Percentiles rank a stretch among this genome's conserved stretches.
phyloP scores from a whole-genome alignment of 306 rosid genomes.

The Castanopsis chinensis region DNA sequence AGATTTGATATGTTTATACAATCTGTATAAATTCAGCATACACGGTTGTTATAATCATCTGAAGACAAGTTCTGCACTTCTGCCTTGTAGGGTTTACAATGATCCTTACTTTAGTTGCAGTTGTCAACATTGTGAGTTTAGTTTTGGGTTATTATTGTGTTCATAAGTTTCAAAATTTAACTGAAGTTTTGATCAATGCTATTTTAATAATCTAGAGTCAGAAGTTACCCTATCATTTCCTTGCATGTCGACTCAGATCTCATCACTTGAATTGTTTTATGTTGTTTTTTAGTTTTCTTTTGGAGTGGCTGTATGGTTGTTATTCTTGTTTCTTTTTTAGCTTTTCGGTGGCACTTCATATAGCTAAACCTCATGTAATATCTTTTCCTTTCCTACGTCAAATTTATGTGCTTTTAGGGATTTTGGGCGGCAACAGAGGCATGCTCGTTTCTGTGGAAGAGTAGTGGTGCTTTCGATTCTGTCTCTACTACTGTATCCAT shows the following conservation, averaged over 20 bases:
- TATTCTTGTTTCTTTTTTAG: background rate
- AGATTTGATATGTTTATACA: no score
- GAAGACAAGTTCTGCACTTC: background rate
- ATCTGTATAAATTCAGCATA: no score
- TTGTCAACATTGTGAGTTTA: background rate
- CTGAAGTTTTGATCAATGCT: background rate
- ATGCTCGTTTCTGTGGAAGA: constrained; percentile 98
- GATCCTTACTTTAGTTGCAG: no score
- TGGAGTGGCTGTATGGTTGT: background rate
- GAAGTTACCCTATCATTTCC: background rate
- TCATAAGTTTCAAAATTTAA: background rate
- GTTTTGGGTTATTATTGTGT: background rate
- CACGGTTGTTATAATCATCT: no score
- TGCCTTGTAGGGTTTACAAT: background rate
- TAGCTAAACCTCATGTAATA: background rate
- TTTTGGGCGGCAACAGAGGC: constrained; percentile 95
- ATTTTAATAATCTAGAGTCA: background rate
- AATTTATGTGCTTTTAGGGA: constrained; percentile 57
- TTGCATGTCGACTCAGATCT: background rate
- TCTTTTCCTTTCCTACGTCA: background rate
- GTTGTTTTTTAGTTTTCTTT: background rate
- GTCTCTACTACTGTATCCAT: constrained; percentile 80
- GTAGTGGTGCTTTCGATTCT: constrained; percentile 82
- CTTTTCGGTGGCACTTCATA: background rate
- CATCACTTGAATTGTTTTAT: background rate